These are phyloP conservation scores for Prunus armeniaca DNA, from an alignment of 306 rosid species.

Conservation along the genomic window DNA sequence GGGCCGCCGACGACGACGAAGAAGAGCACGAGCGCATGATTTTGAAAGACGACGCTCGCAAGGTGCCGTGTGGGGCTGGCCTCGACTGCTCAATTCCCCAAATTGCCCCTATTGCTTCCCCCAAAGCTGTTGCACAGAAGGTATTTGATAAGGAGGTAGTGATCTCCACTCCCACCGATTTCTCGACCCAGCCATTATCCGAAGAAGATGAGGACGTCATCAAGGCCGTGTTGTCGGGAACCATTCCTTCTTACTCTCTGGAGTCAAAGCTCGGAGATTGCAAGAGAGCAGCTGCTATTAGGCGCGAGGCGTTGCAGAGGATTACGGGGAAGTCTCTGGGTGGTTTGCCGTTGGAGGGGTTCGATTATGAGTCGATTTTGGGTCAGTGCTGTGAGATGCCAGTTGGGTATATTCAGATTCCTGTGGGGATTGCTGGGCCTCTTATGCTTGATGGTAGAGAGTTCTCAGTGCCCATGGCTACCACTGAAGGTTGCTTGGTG, in stretches of 20 bases:
- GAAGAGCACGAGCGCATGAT: conserved; percentile 23
- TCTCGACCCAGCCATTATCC: conserved; percentile 1
- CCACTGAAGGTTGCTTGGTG: conserved; percentile 82
- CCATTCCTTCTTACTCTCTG: conserved; percentile 61
- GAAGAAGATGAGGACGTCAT: conserved; percentile 59
- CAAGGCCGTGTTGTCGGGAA: conserved; percentile 51
- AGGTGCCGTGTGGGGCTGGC: conserved; percentile 40
- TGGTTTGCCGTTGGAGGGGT: conserved; percentile 68
- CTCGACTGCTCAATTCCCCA: conserved; percentile 36
- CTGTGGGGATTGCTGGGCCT: conserved; percentile 92
- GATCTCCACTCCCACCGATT: not conserved
- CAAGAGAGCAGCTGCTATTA: conserved; percentile 57
- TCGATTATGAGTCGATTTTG: conserved; percentile 67
- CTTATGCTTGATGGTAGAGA: conserved; percentile 64
- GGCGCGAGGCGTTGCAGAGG: conserved; percentile 67
- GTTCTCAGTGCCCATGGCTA: conserved; percentile 84
- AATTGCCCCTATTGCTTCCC: conserved; percentile 14
- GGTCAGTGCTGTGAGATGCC: conserved; percentile 99
- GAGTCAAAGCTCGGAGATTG: conserved; percentile 71
- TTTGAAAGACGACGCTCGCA: conserved; percentile 44
- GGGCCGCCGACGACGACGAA: conserved; percentile 56
- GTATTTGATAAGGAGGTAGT: conserved; percentile 21
- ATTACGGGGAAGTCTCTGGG: conserved; percentile 42
- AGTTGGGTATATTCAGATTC: conserved; percentile 72
- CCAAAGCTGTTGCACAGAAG: conserved; percentile 19